Evolutionary conservation across 306 rosid species (phyloP).

Genomic region (Herpetospermum pedunculosum): DNA sequence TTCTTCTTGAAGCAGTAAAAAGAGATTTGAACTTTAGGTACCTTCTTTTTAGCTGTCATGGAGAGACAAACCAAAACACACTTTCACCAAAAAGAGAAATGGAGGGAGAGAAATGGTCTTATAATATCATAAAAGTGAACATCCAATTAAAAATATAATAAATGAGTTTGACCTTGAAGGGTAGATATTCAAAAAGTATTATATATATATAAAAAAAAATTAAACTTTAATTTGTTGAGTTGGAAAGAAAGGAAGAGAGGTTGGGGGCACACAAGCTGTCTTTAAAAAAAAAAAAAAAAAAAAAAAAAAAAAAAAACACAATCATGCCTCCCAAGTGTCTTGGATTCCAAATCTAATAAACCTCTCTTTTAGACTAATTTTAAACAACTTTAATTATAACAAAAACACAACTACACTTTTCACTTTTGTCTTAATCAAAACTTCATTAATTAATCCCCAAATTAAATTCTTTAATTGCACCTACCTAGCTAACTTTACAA

Average conservation of each 20-base stretch:
- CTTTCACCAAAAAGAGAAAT: background rate
- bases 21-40: background rate
- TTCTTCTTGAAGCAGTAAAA: background rate
- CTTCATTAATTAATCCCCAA: constrained; percentile 6
- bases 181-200: constrained; percentile 22
- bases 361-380: constrained; percentile 8
- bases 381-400: constrained; percentile 7
- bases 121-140: background rate
- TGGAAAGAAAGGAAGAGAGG: constrained; percentile 21
- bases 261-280: background rate
- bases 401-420: constrained; percentile 7
- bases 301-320: background rate
- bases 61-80: background rate
- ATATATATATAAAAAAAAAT: background rate
- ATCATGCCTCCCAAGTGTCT: constrained; percentile 32
- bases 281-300: background rate
- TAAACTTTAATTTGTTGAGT: constrained; percentile 14
- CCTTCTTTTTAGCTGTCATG: background rate
- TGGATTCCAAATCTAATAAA: constrained; percentile 31
- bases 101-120: background rate
- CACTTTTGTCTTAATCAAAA: constrained; percentile 10
- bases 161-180: constrained; percentile 6
- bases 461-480: background rate
- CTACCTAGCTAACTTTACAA: background rate
- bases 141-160: background rate